phyloP scores from a whole-genome alignment of 1,284 basidiomycete genomes.

The Stygiomarasmius scandens region DNA sequence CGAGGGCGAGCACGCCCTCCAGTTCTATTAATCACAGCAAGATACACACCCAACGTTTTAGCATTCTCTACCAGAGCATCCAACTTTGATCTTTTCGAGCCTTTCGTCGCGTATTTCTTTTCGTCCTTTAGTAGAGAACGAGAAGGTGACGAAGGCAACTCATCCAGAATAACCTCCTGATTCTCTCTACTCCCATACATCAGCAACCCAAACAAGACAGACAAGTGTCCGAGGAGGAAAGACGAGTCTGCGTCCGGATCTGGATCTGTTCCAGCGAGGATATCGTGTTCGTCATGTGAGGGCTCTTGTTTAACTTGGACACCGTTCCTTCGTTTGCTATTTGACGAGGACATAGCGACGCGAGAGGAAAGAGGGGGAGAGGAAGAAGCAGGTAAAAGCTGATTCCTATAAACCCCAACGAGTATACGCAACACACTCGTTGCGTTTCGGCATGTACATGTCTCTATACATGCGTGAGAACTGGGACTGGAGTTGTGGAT shows the following conservation, averaged over 20 bases:
- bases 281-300: too few relatives aligned
- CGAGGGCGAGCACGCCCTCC: neutral
- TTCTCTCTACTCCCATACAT: conserved; percentile 51
- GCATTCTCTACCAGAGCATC: conserved; percentile 13
- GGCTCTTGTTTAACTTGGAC: conserved; percentile 13
- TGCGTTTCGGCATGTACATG: conserved; percentile 50
- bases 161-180: conserved; percentile 44
- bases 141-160: neutral
- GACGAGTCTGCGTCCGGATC: too few relatives aligned
- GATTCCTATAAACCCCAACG: conserved; percentile 41
- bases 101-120: neutral
- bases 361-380: too few relatives aligned
- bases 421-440: conserved; percentile 51
- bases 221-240: conserved; percentile 66
- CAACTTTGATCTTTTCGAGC: conserved; percentile 3
- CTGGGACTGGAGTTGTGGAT: conserved; percentile 25
- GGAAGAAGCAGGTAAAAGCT: conserved; percentile 21
- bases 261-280: too few relatives aligned
- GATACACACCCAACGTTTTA: conserved; percentile 11
- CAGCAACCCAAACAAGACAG: conserved; percentile 73
- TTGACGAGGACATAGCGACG: too few relatives aligned
- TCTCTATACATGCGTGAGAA: conserved; percentile 45
- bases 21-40: conserved; percentile 10
- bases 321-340: conserved; percentile 15
- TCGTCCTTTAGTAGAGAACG: neutral